A percentile compares a stretch with the other conserved stretches of the same genome.
phyloP scores from a whole-genome alignment of 192 early-diverging fungal genomes.

The Spizellomyces punctatus region DNA sequence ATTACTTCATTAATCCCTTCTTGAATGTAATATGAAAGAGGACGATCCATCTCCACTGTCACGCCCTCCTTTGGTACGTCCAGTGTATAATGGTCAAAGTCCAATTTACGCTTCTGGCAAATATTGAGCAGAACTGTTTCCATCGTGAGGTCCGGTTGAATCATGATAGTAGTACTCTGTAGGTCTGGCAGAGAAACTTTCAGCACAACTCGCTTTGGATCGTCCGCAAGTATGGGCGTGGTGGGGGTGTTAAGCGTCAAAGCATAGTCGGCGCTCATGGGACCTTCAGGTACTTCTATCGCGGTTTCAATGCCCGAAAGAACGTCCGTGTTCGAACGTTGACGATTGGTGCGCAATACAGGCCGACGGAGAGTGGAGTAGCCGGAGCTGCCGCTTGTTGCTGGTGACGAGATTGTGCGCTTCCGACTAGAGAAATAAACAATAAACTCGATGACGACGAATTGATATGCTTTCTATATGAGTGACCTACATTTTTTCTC shows the following conservation, averaged over 20 bases:
- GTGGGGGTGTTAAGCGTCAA: background rate
- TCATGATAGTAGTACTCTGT: slow-evolving; percentile 34
- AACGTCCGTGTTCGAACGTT: slow-evolving; percentile 39
- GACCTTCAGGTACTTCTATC: slow-evolving; percentile 17
- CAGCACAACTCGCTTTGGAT: slow-evolving; percentile 25
- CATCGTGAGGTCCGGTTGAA: slow-evolving; percentile 44
- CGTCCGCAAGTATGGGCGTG: slow-evolving; percentile 12
- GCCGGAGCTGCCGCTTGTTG: slow-evolving; percentile 14
- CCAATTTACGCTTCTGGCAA: slow-evolving; percentile 41
- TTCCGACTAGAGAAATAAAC: slow-evolving; percentile 29
- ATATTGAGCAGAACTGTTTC: slow-evolving; percentile 44
- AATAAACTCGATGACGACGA: background rate
- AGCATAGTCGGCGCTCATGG: background rate
- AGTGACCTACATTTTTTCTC: slow-evolving; percentile 28
- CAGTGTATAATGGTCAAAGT: slow-evolving; percentile 47
- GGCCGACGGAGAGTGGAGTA: slow-evolving; percentile 27
- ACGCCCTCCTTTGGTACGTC: slow-evolving; percentile 32
- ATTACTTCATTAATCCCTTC: slow-evolving; percentile 41
- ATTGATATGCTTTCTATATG: background rate
- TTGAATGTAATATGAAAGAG: slow-evolving; percentile 36
- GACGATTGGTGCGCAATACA: slow-evolving; percentile 28
- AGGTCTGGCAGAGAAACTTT: slow-evolving; percentile 38
- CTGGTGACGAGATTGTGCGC: slow-evolving; percentile 35
- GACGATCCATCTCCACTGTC: slow-evolving; percentile 52
- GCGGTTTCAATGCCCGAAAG: slow-evolving; percentile 15